A percentile compares a stretch with the other conserved stretches of the same genome.
These are phyloP conservation scores for Camellia lanceoleosa DNA, from an alignment of 148 eudicot species.

Conservation along the genomic window DNA sequence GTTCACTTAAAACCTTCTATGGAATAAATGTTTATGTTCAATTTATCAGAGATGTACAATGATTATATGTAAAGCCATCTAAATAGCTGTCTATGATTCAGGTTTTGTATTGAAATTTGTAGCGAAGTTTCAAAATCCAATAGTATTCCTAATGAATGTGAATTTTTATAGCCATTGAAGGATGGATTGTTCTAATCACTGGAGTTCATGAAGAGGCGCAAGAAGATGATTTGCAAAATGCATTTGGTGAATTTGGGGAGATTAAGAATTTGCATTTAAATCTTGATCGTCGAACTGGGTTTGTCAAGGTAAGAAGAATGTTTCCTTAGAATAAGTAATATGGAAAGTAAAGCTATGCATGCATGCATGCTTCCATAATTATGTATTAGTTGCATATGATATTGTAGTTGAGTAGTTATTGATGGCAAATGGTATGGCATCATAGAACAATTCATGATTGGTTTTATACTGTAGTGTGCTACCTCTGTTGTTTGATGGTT, in stretches of 20 bases:
- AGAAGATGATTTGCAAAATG: conserved; percentile 79
- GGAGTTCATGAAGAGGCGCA: conserved; percentile 95
- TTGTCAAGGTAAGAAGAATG: conserved; percentile 61
- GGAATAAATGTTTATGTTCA: neutral
- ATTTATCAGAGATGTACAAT: neutral
- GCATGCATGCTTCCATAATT: neutral
- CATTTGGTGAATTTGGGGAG: conserved; percentile 78
- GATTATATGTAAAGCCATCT: neutral
- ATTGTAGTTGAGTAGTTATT: neutral
- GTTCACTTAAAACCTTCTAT: neutral
- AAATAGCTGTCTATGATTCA: neutral
- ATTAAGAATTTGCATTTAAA: conserved; percentile 87
- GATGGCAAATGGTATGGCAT: neutral
- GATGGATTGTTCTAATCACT: conserved; percentile 80
- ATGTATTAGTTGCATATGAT: neutral
- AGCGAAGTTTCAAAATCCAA: neutral
- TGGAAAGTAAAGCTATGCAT: neutral
- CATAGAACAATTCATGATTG: neutral
- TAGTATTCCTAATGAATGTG: conserved; percentile 11
- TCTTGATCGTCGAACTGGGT: conserved; percentile 94
- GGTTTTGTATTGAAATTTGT: neutral
- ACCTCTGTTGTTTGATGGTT: neutral
- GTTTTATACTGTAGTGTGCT: neutral
- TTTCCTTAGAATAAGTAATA: neutral
- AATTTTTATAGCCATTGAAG: conserved; percentile 77